These are phyloP conservation scores for Leishmania mexicana DNA, from an alignment of 208 protist genomes.

Conservation along the genomic window DNA sequence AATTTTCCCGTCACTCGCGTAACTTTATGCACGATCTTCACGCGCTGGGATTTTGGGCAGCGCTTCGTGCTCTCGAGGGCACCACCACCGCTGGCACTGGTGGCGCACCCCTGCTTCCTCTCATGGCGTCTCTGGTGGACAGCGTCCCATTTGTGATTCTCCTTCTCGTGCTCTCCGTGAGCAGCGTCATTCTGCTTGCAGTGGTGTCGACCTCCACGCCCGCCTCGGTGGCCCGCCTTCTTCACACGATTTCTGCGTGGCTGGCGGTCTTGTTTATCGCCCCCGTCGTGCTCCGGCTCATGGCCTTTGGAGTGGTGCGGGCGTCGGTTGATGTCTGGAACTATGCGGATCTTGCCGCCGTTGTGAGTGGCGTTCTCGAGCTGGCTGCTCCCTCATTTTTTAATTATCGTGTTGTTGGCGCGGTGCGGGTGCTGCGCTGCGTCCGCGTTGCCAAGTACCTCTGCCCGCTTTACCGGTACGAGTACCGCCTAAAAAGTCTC, in stretches of 20 bases:
- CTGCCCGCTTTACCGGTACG: slow-evolving; percentile 18
- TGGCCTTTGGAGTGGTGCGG: slow-evolving; percentile 28
- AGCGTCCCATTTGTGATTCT: slow-evolving; percentile 23
- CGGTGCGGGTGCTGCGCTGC: slow-evolving; percentile 49
- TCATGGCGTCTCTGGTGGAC: slow-evolving; percentile 25
- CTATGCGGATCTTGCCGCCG: slow-evolving; percentile 44
- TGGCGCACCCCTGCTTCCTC: background rate
- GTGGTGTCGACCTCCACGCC: slow-evolving; percentile 32
- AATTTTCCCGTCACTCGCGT: background rate
- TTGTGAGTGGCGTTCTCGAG: slow-evolving; percentile 44
- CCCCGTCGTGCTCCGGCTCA: slow-evolving; percentile 37
- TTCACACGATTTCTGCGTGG: slow-evolving; percentile 33
- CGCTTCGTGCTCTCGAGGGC: slow-evolving; percentile 15
- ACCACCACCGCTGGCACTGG: slow-evolving; percentile 12
- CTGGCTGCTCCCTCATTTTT: slow-evolving; percentile 32
- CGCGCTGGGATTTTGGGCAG: slow-evolving; percentile 7
- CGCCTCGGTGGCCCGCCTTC: background rate
- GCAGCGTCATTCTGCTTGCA: slow-evolving; percentile 48
- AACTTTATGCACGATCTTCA: slow-evolving; percentile 16
- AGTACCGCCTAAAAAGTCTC: slow-evolving; percentile 21
- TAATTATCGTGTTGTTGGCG: slow-evolving; percentile 24
- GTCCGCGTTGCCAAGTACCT: slow-evolving; percentile 35
- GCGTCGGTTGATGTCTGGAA: slow-evolving; percentile 40
- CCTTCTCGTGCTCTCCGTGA: slow-evolving; percentile 36
- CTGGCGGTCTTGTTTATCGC: slow-evolving; percentile 48